Base-by-base conservation (phyloP, 331 rosid genomes). In the Erythrophleum ivorense region DNA sequence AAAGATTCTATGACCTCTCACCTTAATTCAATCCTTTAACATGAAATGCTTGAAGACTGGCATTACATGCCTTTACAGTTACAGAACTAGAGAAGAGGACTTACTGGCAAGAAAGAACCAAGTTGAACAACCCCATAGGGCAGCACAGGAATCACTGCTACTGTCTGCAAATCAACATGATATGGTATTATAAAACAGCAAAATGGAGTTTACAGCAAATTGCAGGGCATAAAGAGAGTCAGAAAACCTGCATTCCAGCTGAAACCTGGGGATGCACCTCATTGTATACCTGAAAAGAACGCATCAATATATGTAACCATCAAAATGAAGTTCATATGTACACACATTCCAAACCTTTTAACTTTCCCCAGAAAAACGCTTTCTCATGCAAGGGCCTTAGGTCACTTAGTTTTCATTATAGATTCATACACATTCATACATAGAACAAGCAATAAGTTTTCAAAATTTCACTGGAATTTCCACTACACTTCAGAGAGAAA, bases 41-140 rank as follows among this genome's bases (percentile, higher is more conserved):
- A 60, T 48, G 36, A 77, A 64, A 53, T 46, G n/a, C 14, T 64
- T 21, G 82, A 36, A 59, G 60, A 40, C 52, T 16, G 68, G 11
- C 21, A 16, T 84, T 33, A 78, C 31, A 74, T 52, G 18, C 70
- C 77, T 49, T 18, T 16, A n/a, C 24, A 77, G 21, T 50, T 58
- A 66, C 53, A 73, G 59, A 43, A 62, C 48, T 46, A 49, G 49
- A 68, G 50, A 79, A 19, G 52, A 78, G 69, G 69, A 87, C 97
- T 92, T 90, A 95, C 99, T 24, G 88, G 83, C 46, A 71, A 80
- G 82, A 84, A 88, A 50, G 99, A 95, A 78, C 98, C 99, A 84
- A 95, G 84, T 84, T 95, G 98, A 85, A 93, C 89, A 87, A 95
- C 98, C 24, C 99, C 99, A 33, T 95, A 94, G 19, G 94, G 94